Evolutionary conservation across 2,329 filamentous ascomycete genomes (phyloP).

Genomic region (Cordyceps pruinosa): DNA sequence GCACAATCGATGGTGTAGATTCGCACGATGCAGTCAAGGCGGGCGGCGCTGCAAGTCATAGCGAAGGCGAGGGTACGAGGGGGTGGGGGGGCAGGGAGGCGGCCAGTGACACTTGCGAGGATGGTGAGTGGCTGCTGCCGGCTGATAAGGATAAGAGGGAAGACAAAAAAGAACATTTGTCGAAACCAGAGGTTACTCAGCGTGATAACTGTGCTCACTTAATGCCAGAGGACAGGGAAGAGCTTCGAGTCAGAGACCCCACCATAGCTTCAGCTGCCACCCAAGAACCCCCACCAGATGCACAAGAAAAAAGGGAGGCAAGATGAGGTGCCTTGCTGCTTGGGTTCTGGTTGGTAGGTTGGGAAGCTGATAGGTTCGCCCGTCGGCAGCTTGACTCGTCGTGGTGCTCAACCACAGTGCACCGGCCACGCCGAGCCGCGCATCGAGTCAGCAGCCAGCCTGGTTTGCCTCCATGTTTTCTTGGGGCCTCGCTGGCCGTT

Average conservation of each 20-base stretch:
- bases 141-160: slow-evolving; percentile 10
- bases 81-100: background rate
- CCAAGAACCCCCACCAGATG: background rate
- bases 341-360: background rate
- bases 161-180: background rate
- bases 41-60: slow-evolving; percentile 6
- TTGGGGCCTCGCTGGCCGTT: no score
- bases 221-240: background rate
- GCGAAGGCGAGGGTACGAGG: background rate
- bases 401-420: background rate
- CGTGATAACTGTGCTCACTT: no score
- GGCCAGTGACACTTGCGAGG: slow-evolving; percentile 1
- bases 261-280: slow-evolving; percentile 11
- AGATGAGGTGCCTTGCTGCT: no score
- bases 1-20: no score
- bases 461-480: background rate
- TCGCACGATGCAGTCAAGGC: background rate
- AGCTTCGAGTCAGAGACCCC: slow-evolving; percentile 10
- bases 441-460: slow-evolving; percentile 8
- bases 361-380: background rate
- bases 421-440: slow-evolving; percentile 7
- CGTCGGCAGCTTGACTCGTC: slow-evolving; percentile 10
- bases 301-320: background rate
- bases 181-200: no score
- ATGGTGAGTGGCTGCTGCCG: background rate